Conservation (phyloP, 176 grass and related monocot species). For the Areca catechu region DNA sequence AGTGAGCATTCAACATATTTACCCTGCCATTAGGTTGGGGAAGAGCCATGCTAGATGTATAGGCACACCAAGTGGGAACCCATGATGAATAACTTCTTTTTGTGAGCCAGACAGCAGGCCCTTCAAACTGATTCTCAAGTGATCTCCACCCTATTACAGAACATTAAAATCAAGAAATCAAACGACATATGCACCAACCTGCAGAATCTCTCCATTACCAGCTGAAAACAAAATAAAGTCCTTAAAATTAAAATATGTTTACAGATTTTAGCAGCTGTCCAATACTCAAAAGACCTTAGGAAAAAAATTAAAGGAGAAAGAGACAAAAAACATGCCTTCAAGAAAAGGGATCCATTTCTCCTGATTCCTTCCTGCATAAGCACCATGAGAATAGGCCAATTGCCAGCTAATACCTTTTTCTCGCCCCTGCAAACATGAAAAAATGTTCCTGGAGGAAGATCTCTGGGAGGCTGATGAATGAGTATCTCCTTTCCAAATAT, state of each 20-base stretch:
- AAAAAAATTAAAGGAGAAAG: slow-evolving; percentile 12
- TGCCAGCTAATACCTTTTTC: slow-evolving; percentile 72
- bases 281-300: not conserved
- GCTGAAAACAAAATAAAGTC: not conserved
- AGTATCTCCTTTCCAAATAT: slow-evolving; percentile 82
- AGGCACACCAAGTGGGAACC: slow-evolving; percentile 77
- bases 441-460: slow-evolving; percentile 56
- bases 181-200: slow-evolving; percentile 7
- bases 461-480: slow-evolving; percentile 27
- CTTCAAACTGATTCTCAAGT: slow-evolving; percentile 75
- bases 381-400: slow-evolving; percentile 35
- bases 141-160: slow-evolving; percentile 81
- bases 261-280: too few species aligned
- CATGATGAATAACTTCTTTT: slow-evolving; percentile 69
- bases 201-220: not conserved
- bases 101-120: slow-evolving; percentile 40
- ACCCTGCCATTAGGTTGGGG: slow-evolving; percentile 78
- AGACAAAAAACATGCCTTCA: slow-evolving; percentile 40
- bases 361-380: slow-evolving; percentile 59
- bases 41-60: slow-evolving; percentile 68
- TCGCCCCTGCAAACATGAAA: slow-evolving; percentile 65
- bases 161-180: slow-evolving; percentile 25
- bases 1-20: slow-evolving; percentile 23
- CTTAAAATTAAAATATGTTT: not conserved
- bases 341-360: slow-evolving; percentile 84